A percentile compares a stretch with the other conserved stretches of the same genome.
Evolutionary conservation across 2,329 filamentous ascomycete genomes (phyloP).

Genomic region (Trichoderma pleuroti): DNA sequence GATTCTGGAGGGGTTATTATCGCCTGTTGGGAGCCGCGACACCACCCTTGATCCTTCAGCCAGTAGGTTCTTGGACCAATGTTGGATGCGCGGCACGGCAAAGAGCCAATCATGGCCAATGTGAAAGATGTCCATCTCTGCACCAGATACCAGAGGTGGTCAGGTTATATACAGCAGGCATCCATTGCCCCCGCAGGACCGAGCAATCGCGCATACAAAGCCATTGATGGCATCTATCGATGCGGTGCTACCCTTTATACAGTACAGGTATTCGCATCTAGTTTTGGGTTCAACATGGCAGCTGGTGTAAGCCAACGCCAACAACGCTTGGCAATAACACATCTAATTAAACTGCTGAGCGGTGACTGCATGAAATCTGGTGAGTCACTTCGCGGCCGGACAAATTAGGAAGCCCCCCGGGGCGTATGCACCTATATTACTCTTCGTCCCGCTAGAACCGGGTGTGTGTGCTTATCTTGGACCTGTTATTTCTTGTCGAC

Average conservation of each 20-base stretch:
- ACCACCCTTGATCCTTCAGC: not conserved
- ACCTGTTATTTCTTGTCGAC: not conserved
- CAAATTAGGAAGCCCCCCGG: not conserved
- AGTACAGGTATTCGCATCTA: not conserved
- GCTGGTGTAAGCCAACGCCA: not conserved
- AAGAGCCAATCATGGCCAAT: not conserved
- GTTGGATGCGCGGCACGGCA: not conserved
- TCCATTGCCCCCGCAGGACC: not conserved
- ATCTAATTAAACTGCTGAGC: not conserved
- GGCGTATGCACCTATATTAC: not conserved
- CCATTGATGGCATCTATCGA: not conserved
- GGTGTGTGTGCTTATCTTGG: not conserved
- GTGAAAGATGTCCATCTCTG: not conserved
- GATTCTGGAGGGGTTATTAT: not conserved
- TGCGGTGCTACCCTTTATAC: not conserved
- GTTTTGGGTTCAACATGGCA: not conserved
- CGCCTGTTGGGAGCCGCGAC: not conserved
- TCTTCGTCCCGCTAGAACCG: not conserved
- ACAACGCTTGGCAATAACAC: not conserved
- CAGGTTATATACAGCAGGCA: not conserved
- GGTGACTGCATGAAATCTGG: not conserved
- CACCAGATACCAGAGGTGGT: not conserved
- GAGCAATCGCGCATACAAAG: not conserved
- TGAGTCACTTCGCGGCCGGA: slow-evolving; percentile 5
- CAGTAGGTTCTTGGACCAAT: not conserved